phyloP scores from a whole-genome alignment of 2,329 filamentous ascomycete species.

The Periconia sp. region DNA sequence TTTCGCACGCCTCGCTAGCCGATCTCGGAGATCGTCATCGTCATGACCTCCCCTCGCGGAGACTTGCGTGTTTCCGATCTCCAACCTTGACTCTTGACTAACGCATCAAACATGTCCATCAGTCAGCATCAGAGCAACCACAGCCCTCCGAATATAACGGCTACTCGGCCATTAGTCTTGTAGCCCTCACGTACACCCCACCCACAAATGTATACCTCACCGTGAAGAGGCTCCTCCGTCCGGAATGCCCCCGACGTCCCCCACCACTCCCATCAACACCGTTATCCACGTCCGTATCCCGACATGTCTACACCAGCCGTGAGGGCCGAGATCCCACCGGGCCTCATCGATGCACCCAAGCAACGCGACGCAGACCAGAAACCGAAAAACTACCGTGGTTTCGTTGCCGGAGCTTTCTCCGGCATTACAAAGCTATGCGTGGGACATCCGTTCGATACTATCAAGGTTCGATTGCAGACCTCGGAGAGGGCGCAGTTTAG shows the following conservation, averaged over 20 bases:
- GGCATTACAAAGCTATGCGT: constrained; percentile 83
- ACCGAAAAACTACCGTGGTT: constrained; percentile 80
- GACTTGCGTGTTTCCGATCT: constrained; percentile 33
- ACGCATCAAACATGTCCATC: background rate
- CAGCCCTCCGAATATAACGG: background rate
- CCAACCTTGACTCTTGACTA: background rate
- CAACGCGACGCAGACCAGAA: constrained; percentile 19
- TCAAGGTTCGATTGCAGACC: constrained; percentile 95
- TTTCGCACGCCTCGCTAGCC: constrained; percentile 5
- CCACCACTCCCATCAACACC: background rate
- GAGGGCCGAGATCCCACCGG: constrained; percentile 32
- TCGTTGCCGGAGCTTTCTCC: constrained; percentile 93
- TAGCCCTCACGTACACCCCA: background rate
- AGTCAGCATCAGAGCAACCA: constrained; percentile 6
- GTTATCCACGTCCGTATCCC: constrained; percentile 2
- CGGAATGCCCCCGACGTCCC: background rate
- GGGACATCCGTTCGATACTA: constrained; percentile 83
- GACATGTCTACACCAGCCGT: constrained; percentile 39
- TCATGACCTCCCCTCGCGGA: constrained; percentile 23
- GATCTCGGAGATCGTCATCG: constrained; percentile 38
- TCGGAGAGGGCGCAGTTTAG: constrained; percentile 75
- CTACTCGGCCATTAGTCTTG: background rate
- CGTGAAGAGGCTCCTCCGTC: background rate
- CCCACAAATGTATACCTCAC: background rate
- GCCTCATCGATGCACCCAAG: constrained; percentile 28